Percentiles rank a stretch among this genome's conserved stretches.
These are phyloP conservation scores for Tetrapisispora phaffii DNA, from an alignment of 805 yeast species.

Conservation along the genomic window DNA sequence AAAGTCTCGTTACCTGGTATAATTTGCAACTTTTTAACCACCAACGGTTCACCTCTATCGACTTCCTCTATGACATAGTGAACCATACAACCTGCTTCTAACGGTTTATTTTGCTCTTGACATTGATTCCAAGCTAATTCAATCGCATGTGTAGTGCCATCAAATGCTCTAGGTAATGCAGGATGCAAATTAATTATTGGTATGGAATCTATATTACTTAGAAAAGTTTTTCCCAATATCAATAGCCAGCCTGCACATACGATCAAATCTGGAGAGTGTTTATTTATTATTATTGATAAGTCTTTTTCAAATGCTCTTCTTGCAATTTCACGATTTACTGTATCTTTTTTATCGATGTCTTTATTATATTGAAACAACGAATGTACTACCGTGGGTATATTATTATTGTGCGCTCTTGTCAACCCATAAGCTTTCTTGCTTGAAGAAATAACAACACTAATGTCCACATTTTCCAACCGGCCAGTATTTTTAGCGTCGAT, in stretches of 20 bases:
- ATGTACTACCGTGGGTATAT: slow-evolving; percentile 66
- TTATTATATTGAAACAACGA: slow-evolving; percentile 63
- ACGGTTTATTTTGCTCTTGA: slow-evolving; percentile 49
- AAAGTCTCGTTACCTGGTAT: slow-evolving; percentile 56
- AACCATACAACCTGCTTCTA: slow-evolving; percentile 90
- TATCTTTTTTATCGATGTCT: slow-evolving; percentile 63
- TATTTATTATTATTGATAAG: slow-evolving; percentile 56
- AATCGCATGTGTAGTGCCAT: slow-evolving; percentile 86
- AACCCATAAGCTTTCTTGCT: slow-evolving; percentile 81
- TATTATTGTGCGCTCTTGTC: slow-evolving; percentile 58
- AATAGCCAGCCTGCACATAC: slow-evolving; percentile 99
- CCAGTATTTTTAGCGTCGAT: slow-evolving; percentile 53
- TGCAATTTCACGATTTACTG: slow-evolving; percentile 44
- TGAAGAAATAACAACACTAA: slow-evolving; percentile 78
- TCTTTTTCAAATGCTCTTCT: slow-evolving; percentile 70
- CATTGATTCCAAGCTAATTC: slow-evolving; percentile 96
- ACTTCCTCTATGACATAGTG: slow-evolving; percentile 95
- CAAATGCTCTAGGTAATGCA: slow-evolving; percentile 93
- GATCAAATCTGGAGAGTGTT: slow-evolving; percentile 65
- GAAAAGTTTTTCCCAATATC: slow-evolving; percentile 69
- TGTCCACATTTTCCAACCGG: slow-evolving; percentile 37
- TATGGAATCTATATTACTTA: slow-evolving; percentile 53
- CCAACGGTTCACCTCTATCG: slow-evolving; percentile 82
- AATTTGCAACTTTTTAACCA: slow-evolving; percentile 70
- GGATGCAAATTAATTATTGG: slow-evolving; percentile 93